phyloP scores from a whole-genome alignment of 306 rosid genomes.

The Mimosa bimucronata region DNA sequence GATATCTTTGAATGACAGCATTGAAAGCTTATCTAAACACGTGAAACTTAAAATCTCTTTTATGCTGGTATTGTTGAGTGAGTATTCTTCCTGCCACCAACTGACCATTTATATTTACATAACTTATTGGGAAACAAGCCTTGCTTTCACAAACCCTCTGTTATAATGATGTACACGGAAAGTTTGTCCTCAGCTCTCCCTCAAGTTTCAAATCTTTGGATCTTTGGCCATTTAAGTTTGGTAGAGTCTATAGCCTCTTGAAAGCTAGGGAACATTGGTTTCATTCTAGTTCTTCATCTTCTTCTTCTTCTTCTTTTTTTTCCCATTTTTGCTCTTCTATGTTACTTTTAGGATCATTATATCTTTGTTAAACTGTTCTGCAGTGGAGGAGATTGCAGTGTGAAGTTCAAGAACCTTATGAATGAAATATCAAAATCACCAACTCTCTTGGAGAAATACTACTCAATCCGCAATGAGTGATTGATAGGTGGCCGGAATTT shows the following conservation, averaged over 20 bases:
- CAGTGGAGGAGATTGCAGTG: constrained; percentile 92
- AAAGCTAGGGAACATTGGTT: constrained; percentile 2
- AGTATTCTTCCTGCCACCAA: too few species aligned
- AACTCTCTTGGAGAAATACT: constrained; percentile 75
- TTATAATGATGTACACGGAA: background rate
- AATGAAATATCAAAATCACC: constrained; percentile 83
- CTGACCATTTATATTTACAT: background rate
- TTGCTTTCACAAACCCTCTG: background rate
- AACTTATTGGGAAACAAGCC: background rate
- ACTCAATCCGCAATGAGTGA: constrained; percentile 92
- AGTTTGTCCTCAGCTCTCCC: background rate
- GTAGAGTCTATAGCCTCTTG: background rate
- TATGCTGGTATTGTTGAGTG: too few species aligned
- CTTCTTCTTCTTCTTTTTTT: too few species aligned
- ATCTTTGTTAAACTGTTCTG: constrained; percentile 36
- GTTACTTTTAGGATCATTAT: background rate
- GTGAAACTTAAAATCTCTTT: too few species aligned
- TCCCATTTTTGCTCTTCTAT: background rate
- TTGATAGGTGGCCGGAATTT: background rate
- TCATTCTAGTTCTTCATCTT: background rate
- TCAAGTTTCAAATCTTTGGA: background rate
- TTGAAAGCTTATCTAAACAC: background rate
- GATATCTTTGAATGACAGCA: background rate
- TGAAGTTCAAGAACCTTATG: constrained; percentile 90
- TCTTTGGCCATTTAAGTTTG: background rate